Base-by-base conservation (phyloP, 169 alveolate genomes). In the Cryptosporidium bovis region DNA sequence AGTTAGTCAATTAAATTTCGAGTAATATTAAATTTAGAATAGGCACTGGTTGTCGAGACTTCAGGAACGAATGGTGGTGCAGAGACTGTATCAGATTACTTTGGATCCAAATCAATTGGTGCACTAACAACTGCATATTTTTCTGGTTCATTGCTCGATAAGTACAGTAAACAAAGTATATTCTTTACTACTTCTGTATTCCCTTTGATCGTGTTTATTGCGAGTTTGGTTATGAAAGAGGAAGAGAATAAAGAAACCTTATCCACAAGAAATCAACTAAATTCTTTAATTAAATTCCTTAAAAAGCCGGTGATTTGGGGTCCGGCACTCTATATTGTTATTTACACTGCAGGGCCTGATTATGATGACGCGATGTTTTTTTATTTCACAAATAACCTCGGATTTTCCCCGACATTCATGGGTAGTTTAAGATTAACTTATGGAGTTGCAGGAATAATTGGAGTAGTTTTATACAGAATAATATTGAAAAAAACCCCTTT, bases 291-390 rank as follows among this genome's bases (percentile, higher is more conserved):
- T 62, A 83, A 90, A 48, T 94, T 95, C 83, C 84, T 96, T 1
- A 93, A 93, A 71, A 92, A 92, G 60, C 96, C 97, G 31, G 84
- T 92, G 51, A 93, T 97, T 20, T 94, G 93, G 92, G 95, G 96
- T 34, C 99, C 99, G 4, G 93, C 96, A 58, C 64, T 95, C n/a
- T 96, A 95, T 91, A 96, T 96, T 18, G 92, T 96, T 82, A 62
- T 94, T 60, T 92, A 93, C 51, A 93, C 93, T 40, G 92, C 96
- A 65, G 98, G 97, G 13, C 97, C 97, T 12, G 97, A 94, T 62
- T 95, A 95, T 68, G 96, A 94, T 36, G 98, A 97, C 71, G 97
- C 98, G 1, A 93, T 97, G 93, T 97, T 97, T 91, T 98, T 95
- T 92, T 98, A 91, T 87, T 95, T 95, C 66, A 96, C 99, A 4